Evolutionary conservation across 2,329 filamentous ascomycete species (phyloP), one percentile per base, ranked within the genome.

Genomic region (Conoideocrella luteorostrata): DNA sequence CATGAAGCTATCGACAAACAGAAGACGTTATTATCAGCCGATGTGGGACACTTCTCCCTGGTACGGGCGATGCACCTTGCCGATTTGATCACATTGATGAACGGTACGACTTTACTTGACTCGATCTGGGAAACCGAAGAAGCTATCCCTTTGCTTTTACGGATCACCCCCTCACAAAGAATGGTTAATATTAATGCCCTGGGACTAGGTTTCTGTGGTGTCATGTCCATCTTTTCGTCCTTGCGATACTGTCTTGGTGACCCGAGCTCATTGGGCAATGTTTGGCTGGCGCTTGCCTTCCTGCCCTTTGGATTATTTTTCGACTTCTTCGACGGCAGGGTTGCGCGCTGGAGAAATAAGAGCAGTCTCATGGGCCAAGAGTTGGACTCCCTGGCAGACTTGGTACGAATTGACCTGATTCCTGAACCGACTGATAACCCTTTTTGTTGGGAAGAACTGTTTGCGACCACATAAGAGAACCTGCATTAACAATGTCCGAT

Each of bases 351-450:
- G 93, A 82, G 93, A 63, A 85, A 88, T 69, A 98, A 96, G 82
- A 93, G 88, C 58, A 94, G 87, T 56, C 74, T 98, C 62, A 97
- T 98, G 91, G 93, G 93, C 11, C 91, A 96, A 66, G 93, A 98
- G 67, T 72, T 98, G 44, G 93, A 98, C 65, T 97, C 91, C 6
- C 75, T 98, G 38, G 93, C 93, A 44, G 93, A 98, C 63, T 65
- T 98, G 73, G 89, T 95, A 83, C 22, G 78, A 7, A 29, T 30
- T 4, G 9, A 28, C 34, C 7, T 42, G 39, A 10, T n/a, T n/a
- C n/a, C n/a, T n/a, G n/a, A n/a, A n/a, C n/a, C n/a, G n/a, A n/a
- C n/a, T n/a, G n/a, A n/a, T n/a, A n/a, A n/a, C n/a, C n/a, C n/a
- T n/a, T n/a, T n/a, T n/a, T n/a, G n/a, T n/a, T n/a, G n/a, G n/a